Base-by-base conservation (phyloP, 2,329 filamentous ascomycete species). In the Aspergillus clavatus region DNA sequence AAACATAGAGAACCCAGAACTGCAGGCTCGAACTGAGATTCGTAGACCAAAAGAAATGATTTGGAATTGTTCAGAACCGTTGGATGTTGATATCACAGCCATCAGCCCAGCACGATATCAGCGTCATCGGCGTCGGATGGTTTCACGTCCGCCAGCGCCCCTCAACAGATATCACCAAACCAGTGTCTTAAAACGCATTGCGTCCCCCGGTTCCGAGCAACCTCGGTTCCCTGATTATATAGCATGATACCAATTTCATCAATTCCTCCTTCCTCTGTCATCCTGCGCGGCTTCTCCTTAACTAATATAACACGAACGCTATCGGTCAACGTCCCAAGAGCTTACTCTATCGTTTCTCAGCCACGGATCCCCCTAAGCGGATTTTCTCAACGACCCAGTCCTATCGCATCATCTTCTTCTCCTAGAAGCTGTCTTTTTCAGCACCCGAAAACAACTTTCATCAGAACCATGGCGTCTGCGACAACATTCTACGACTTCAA, bases 401-500 rank as follows among this genome's bases (percentile, higher is more conserved):
- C 7, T 21, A 35, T 19, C 10, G 5, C 7, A 10, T 18, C 7
- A 35, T 18, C 18, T 5, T 11, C 8, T 33, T 40, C 19, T 27
- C 14, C 21, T 46, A 29, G 7, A 37, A 33, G 29, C 35, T 40
- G 37, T 26, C 24, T 33, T n/a, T 27, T 35, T 19, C 36, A 16
- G 19, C 42, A 14, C 29, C 23, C 43, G 22, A 33, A 40, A 16
- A 19, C 18, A 11, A 10, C 4, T n/a, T 43, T 51, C 35, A 42
- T 37, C 43, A 53, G 43, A 50, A 73, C 59, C 56, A 81, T 81
- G 78, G 60, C 78, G 16, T 79, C 77, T 47, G 78, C 78, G 41
- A 80, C 78, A 14, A 70, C 61, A 24, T 81, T 82, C 64, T 80
- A 72, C 71, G 77, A 81, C 45, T 82, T 82, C 63, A 76, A 77